These are phyloP conservation scores for Kernera saxatilis DNA, from an alignment of 345 rosid genomes.

Conservation along the genomic window DNA sequence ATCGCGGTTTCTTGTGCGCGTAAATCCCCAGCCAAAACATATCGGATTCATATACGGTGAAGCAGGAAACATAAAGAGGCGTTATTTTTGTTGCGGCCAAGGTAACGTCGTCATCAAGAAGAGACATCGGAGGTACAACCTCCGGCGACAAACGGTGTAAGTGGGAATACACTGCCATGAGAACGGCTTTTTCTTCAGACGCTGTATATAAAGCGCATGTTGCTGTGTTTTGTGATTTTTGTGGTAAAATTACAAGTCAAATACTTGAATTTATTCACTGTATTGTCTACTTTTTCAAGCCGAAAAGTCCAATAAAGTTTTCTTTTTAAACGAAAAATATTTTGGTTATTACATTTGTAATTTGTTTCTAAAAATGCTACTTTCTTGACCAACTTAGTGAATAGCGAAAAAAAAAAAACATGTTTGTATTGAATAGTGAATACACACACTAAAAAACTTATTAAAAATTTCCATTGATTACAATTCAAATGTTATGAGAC, in stretches of 20 bases:
- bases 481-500: neutral
- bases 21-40: neutral
- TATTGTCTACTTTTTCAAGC: constrained; percentile 9
- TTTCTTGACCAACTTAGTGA: neutral
- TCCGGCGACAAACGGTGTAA: neutral
- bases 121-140: neutral
- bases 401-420: neutral
- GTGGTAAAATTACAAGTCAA: constrained; percentile 1
- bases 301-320: constrained; percentile 9
- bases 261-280: neutral
- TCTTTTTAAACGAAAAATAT: neutral
- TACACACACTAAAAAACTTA: neutral
- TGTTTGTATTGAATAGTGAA: neutral
- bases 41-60: neutral
- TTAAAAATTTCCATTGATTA: neutral
- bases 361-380: neutral
- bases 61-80: neutral
- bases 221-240: constrained; percentile 5
- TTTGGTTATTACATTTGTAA: neutral
- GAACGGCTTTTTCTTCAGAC: constrained; percentile 9
- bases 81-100: neutral
- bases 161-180: constrained; percentile 10
- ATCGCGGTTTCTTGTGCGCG: neutral
- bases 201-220: constrained; percentile 23
- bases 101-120: neutral